phyloP scores from a whole-genome alignment of 1,284 basidiomycete species.

The Amylostereum areolatum region DNA sequence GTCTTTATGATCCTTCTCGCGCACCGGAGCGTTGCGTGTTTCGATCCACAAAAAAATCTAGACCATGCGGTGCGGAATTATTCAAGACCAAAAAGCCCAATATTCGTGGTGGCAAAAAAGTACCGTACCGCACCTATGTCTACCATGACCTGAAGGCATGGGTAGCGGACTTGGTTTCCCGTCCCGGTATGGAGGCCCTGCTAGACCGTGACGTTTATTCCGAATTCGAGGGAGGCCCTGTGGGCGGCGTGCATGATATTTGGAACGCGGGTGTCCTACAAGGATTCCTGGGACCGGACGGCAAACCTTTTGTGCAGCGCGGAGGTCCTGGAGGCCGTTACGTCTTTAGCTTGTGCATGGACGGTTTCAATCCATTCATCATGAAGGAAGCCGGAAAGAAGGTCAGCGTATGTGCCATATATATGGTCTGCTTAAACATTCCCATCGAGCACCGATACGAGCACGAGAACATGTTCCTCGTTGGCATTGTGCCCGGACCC shows the following conservation, averaged over 20 bases:
- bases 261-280: slow-evolving; percentile 6
- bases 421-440: slow-evolving; percentile 15
- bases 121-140: no score
- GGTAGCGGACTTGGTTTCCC: slow-evolving; percentile 5
- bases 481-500: slow-evolving; percentile 16
- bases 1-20: no score
- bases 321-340: not conserved
- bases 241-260: slow-evolving; percentile 3
- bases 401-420: slow-evolving; percentile 3
- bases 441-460: slow-evolving; percentile 16
- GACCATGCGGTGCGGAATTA: not conserved
- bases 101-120: slow-evolving; percentile 6
- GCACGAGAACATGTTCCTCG: slow-evolving; percentile 20
- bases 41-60: no score
- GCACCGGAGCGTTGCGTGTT: no score
- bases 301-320: not conserved
- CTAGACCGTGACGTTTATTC: no score
- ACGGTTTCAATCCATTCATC: slow-evolving; percentile 11
- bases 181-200: no score
- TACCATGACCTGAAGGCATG: slow-evolving; percentile 8
- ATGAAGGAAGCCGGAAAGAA: slow-evolving; percentile 10
- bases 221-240: not conserved
- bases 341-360: slow-evolving; percentile 8
- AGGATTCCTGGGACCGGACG: slow-evolving; percentile 2
- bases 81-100: slow-evolving; percentile 10